Base-by-base conservation (phyloP, 2,329 filamentous ascomycete genomes). In the Fusarium chaquense region DNA sequence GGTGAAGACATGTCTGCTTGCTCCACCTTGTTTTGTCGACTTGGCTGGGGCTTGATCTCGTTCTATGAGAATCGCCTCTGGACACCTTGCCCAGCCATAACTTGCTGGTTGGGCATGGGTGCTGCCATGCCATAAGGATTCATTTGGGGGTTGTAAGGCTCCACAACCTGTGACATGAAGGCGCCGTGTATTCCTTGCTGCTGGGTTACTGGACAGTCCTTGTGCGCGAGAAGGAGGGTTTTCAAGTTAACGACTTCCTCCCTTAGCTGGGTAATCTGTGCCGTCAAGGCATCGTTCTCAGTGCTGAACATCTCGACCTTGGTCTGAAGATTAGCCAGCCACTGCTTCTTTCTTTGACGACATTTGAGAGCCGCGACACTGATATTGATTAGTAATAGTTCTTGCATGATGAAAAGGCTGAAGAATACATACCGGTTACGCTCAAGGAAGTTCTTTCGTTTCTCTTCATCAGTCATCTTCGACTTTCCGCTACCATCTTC, bases 271-370 rank as follows among this genome's bases (percentile, higher is more conserved):
- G 91, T 91, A 62, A 98, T 94, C 68, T 96, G 95, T 5, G 90
- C 86, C 20, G 91, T 93, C 35, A 99, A 85, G 2, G 89, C 89
- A 76, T 99, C 96, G 69, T 98, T 98, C 80, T 99, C 96, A 1
- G 87, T 91, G 68, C 91, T 94, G 77, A 94, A 98, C 71, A 97
- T 86, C 79, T 99, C 96, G 18, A 98, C 95, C 80, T 98, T 98
- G 58, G 89, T 89, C 79, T 99, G 96, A 2, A 99, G 86, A 73
- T 97, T 98, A 33, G 93, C 92, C 61, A 98, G 87, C 96, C 96
- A 99, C 78, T 98, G 96, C 86, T 99, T 99, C 86, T 99, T 99
- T 22, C 96, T 89, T 80, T 99, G 96, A 65, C 96, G 91, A 81
- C 96, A 99, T 78, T 99, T 99, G 63, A 99, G 85, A 5, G 96